Percentiles rank a stretch among this genome's conserved stretches.
phyloP scores from a whole-genome alignment of 805 yeast genomes.

The Saccharomycopsis vini region DNA sequence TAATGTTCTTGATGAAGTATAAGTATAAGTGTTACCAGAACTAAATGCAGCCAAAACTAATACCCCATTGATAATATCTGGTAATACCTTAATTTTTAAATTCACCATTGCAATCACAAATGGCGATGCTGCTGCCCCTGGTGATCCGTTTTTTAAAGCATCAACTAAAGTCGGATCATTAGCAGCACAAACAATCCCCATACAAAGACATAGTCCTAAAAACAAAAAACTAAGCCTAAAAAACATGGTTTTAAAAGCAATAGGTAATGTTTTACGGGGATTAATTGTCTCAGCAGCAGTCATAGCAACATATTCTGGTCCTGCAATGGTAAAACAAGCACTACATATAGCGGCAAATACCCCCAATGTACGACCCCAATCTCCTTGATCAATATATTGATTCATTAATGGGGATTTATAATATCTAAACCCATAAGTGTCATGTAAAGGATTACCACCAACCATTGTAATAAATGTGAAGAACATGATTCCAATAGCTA shows the following conservation, averaged over 20 bases:
- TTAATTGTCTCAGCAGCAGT: constrained; percentile 73
- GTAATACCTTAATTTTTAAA: constrained; percentile 56
- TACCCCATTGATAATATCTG: constrained; percentile 71
- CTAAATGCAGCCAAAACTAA: constrained; percentile 69
- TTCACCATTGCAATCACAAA: constrained; percentile 77
- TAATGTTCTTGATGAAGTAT: constrained; percentile 59
- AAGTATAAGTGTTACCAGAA: constrained; percentile 77
- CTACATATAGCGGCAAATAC: constrained; percentile 58
- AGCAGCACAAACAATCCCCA: constrained; percentile 67
- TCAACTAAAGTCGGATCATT: constrained; percentile 52
- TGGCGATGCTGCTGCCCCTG: constrained; percentile 74
- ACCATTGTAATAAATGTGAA: constrained; percentile 78
- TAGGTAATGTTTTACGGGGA: constrained; percentile 67
- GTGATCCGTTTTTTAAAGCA: constrained; percentile 51
- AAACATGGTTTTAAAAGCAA: constrained; percentile 69
- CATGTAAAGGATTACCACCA: constrained; percentile 75
- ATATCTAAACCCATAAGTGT: constrained; percentile 50
- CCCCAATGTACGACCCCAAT: constrained; percentile 60
- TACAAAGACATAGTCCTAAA: constrained; percentile 65
- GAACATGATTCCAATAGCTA: constrained; percentile 66
- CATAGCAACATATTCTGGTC: constrained; percentile 81
- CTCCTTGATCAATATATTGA: constrained; percentile 44
- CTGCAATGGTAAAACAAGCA: constrained; percentile 75
- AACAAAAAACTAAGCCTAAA: constrained; percentile 59
- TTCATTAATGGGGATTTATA: constrained; percentile 42